Conservation (phyloP, 2,329 filamentous ascomycete species). For the Penicillium verrucosum region DNA sequence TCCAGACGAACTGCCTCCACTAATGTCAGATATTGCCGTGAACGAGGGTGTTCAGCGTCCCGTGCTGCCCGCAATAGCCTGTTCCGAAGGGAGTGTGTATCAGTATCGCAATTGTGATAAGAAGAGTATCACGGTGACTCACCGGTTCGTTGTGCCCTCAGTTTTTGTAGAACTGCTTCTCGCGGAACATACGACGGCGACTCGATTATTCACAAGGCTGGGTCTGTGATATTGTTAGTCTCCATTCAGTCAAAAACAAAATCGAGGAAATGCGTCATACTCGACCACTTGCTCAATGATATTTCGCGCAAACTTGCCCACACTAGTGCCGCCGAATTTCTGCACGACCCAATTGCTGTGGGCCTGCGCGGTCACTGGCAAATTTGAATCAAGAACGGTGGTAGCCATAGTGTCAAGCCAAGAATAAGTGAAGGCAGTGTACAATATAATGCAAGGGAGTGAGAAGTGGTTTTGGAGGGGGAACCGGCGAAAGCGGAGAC, state of each 20-base stretch:
- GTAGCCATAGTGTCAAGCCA: slow-evolving; percentile 3
- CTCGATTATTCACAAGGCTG: slow-evolving; percentile 64
- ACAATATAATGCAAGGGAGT: slow-evolving; percentile 15
- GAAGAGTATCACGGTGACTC: slow-evolving; percentile 43
- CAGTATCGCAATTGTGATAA: slow-evolving; percentile 7
- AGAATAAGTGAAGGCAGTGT: slow-evolving; percentile 17
- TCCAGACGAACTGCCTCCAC: slow-evolving; percentile 79
- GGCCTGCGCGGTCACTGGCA: slow-evolving; percentile 12
- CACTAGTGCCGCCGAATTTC: slow-evolving; percentile 92
- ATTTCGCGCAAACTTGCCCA: slow-evolving; percentile 85
- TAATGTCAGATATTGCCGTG: slow-evolving; percentile 65
- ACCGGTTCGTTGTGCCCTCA: slow-evolving; percentile 93
- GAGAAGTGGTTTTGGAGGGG: slow-evolving; percentile 3
- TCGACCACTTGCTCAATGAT: slow-evolving; percentile 69
- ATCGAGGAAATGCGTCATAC: slow-evolving; percentile 37
- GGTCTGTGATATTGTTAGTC: slow-evolving; percentile 43
- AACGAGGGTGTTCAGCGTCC: slow-evolving; percentile 47
- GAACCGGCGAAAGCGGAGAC: slow-evolving; percentile 23
- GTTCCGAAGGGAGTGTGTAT: neutral
- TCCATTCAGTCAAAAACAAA: neutral
- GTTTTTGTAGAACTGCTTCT: slow-evolving; percentile 91
- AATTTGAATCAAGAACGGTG: slow-evolving; percentile 4
- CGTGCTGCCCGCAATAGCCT: slow-evolving; percentile 49
- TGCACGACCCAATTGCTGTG: slow-evolving; percentile 73
- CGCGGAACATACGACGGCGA: slow-evolving; percentile 93